Evolutionary conservation across 176 grass and related monocot species (phyloP).

Genomic region (Cenchrus fungigraminus): DNA sequence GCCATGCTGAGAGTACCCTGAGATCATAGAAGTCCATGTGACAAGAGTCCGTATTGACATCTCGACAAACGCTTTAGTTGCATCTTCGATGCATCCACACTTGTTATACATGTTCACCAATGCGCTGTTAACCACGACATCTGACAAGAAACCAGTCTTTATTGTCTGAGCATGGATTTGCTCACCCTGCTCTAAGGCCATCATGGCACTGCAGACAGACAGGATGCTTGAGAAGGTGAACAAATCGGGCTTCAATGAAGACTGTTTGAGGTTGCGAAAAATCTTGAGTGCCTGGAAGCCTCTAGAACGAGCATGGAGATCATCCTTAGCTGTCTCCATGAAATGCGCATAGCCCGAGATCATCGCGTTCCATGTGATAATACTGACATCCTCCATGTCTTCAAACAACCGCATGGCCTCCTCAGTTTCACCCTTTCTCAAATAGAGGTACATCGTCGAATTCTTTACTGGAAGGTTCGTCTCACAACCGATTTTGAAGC

Average conservation of each 20-base stretch:
- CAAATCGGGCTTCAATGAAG: slow-evolving; percentile 63
- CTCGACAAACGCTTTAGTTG: slow-evolving; percentile 75
- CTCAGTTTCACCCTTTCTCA: slow-evolving; percentile 62
- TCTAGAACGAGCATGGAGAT: slow-evolving; percentile 54
- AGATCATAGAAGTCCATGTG: slow-evolving; percentile 91
- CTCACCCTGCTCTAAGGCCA: slow-evolving; percentile 77
- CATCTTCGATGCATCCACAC: slow-evolving; percentile 67
- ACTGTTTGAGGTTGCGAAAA: slow-evolving; percentile 63
- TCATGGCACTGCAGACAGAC: slow-evolving; percentile 70
- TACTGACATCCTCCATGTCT: slow-evolving; percentile 54
- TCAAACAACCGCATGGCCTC: slow-evolving; percentile 72
- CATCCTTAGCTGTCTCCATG: slow-evolving; percentile 75
- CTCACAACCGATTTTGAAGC: slow-evolving; percentile 68
- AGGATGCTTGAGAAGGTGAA: slow-evolving; percentile 87
- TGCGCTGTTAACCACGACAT: slow-evolving; percentile 82
- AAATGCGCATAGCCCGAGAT: slow-evolving; percentile 74
- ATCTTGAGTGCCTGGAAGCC: slow-evolving; percentile 72
- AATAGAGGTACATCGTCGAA: slow-evolving; percentile 79
- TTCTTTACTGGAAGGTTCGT: slow-evolving; percentile 66
- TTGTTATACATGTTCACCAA: slow-evolving; percentile 95
- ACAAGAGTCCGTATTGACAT: slow-evolving; percentile 71
- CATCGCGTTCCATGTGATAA: slow-evolving; percentile 82
- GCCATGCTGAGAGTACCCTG: slow-evolving; percentile 84
- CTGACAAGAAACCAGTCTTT: slow-evolving; percentile 74
- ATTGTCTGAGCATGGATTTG: slow-evolving; percentile 82